A percentile compares a stretch with the other conserved stretches of the same genome.
phyloP scores from a whole-genome alignment of 345 rosid genomes.

The Rhodamnia rubescens region DNA sequence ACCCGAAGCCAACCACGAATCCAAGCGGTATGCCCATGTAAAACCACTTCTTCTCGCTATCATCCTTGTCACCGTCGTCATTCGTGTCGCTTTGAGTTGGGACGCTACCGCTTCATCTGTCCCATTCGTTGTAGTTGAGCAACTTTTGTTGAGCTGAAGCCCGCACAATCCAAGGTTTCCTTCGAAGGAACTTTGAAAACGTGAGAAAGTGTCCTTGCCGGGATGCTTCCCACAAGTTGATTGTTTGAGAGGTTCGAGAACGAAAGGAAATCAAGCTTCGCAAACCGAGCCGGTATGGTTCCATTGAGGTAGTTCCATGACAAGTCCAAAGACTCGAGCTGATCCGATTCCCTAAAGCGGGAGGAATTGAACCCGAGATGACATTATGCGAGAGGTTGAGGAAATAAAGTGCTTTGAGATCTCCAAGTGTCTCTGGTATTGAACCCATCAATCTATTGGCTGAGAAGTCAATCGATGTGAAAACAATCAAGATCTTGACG shows the following conservation, averaged over 20 bases:
- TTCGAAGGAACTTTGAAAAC: conserved; percentile 19
- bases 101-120: background rate
- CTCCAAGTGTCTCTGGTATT: conserved; percentile 14
- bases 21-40: background rate
- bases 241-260: conserved; percentile 28
- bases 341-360: background rate
- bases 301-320: conserved; percentile 20
- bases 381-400: conserved; percentile 23
- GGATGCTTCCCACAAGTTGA: conserved; percentile 23
- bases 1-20: background rate
- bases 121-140: background rate
- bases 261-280: conserved; percentile 17
- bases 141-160: background rate
- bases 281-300: conserved; percentile 10
- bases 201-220: conserved; percentile 16
- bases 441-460: background rate
- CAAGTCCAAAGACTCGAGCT: conserved; percentile 13
- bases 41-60: background rate
- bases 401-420: conserved; percentile 6
- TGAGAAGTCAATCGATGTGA: background rate
- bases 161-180: conserved; percentile 34
- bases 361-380: background rate
- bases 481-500: background rate
- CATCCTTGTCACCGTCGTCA: background rate
- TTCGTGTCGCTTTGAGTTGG: too few relatives aligned